phyloP scores from a whole-genome alignment of 805 yeast genomes.

The Nakazawaea sp. region DNA sequence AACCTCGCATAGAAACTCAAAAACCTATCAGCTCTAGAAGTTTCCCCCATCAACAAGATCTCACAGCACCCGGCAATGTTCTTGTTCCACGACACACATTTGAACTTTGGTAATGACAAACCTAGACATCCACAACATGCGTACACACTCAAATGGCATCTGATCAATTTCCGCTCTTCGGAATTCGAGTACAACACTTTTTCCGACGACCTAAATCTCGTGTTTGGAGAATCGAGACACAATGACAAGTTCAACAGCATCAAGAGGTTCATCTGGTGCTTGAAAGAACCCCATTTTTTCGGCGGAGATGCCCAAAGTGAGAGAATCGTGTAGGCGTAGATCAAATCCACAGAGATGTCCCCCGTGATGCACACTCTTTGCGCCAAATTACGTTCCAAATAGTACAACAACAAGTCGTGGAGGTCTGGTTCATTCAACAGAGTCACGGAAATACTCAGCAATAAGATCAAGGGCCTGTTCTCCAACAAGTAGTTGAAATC shows the following conservation, averaged over 20 bases:
- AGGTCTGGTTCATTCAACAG: conserved; percentile 37
- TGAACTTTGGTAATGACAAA: conserved; percentile 42
- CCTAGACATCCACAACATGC: conserved; percentile 46
- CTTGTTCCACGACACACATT: conserved; percentile 40
- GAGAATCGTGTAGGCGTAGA: conserved; percentile 35
- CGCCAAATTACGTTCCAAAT: conserved; percentile 38
- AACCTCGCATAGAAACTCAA: conserved; percentile 37
- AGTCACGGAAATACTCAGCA: conserved; percentile 39
- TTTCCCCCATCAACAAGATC: conserved; percentile 27
- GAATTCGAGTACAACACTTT: conserved; percentile 21
- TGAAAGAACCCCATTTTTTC: conserved; percentile 42
- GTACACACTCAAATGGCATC: conserved; percentile 42
- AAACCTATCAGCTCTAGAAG: conserved; percentile 31
- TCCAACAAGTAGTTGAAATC: conserved; percentile 33
- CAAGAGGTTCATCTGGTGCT: conserved; percentile 42
- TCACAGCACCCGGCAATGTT: conserved; percentile 33
- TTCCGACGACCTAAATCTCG: conserved; percentile 19
- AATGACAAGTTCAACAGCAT: conserved; percentile 37
- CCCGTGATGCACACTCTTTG: conserved; percentile 36
- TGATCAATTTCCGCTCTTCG: conserved; percentile 28
- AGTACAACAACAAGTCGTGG: conserved; percentile 34
- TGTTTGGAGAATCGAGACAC: conserved; percentile 42
- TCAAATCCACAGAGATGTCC: conserved; percentile 32
- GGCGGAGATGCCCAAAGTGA: conserved; percentile 52
- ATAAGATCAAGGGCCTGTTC: conserved; percentile 34